Evolutionary conservation across 192 early-diverging fungal species (phyloP).

Genomic region (Entomortierella beljakovae): DNA sequence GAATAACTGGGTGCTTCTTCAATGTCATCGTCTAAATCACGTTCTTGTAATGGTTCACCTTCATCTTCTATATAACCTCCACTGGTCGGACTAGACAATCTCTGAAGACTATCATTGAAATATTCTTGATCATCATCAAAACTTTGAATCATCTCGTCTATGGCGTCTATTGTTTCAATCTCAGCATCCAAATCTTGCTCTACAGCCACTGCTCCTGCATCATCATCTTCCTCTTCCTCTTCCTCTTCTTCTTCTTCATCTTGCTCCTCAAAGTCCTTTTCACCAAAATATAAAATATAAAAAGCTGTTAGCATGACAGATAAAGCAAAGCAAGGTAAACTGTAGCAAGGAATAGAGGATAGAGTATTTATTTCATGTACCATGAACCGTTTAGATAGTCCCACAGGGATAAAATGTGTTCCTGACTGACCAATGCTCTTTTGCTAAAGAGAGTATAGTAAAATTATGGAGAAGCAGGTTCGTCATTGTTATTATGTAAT

Average conservation of each 20-base stretch:
- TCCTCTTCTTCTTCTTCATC: slow-evolving; percentile 23
- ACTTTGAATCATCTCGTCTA: not conserved
- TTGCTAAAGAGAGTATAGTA: slow-evolving; percentile 7
- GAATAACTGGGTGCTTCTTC: slow-evolving; percentile 14
- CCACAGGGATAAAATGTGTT: slow-evolving; percentile 23
- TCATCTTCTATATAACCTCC: not conserved
- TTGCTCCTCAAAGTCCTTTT: slow-evolving; percentile 9
- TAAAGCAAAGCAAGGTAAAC: not conserved
- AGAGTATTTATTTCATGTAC: not conserved
- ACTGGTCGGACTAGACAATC: not conserved
- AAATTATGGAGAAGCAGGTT: not conserved
- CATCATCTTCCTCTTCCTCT: slow-evolving; percentile 13
- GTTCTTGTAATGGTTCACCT: no score
- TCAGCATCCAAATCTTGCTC: not conserved
- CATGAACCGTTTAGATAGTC: slow-evolving; percentile 20
- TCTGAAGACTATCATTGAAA: not conserved
- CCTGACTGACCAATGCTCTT: slow-evolving; percentile 7
- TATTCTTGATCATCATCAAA: not conserved
- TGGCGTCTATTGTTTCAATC: not conserved
- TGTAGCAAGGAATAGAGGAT: not conserved
- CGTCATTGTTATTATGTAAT: not conserved
- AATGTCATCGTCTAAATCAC: slow-evolving; percentile 30
- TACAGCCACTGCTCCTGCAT: slow-evolving; percentile 1
- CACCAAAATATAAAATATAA: not conserved
- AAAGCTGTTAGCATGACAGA: not conserved